Percentiles rank a stretch among this genome's conserved stretches.
phyloP scores from a whole-genome alignment of 805 yeast species.

The Suhomyces kilbournensis region DNA sequence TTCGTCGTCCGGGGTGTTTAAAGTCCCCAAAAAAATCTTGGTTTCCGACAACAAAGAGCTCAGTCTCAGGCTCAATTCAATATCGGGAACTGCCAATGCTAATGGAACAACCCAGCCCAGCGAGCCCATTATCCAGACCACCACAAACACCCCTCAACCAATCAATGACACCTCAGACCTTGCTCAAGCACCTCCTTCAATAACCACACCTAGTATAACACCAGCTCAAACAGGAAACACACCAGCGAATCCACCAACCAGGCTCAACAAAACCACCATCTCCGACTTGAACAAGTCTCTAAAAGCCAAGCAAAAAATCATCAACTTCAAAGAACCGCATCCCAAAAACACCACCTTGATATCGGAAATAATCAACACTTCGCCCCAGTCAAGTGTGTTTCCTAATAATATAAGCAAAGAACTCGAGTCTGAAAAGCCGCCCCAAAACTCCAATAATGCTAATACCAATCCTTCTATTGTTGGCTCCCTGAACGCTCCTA shows the following conservation, averaged over 20 bases:
- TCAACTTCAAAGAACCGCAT: constrained; percentile 34
- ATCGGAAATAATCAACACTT: constrained; percentile 34
- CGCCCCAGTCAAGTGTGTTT: constrained; percentile 25
- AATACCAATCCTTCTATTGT: neutral
- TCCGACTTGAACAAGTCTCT: constrained; percentile 42
- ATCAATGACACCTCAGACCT: neutral
- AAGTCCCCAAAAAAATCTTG: constrained; percentile 13
- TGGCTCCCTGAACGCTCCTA: neutral
- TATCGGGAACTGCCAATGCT: neutral
- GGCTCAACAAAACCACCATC: constrained; percentile 27
- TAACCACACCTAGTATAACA: neutral
- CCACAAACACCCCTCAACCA: neutral
- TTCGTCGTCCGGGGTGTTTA: constrained; percentile 11
- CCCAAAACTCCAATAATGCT: neutral
- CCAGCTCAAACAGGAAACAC: neutral
- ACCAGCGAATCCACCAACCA: neutral
- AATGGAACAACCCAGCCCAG: neutral
- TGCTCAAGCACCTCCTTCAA: neutral
- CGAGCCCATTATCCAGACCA: neutral
- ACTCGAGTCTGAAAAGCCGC: neutral
- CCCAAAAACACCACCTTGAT: constrained; percentile 34
- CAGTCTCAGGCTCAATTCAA: constrained; percentile 2
- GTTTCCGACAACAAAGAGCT: constrained; percentile 10
- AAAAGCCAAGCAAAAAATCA: constrained; percentile 42
- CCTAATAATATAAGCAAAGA: constrained; percentile 5